A percentile compares a stretch with the other conserved stretches of the same genome.
These are phyloP conservation scores for Scleroderma bovista DNA, from an alignment of 768 basidiomycete species.

Conservation along the genomic window DNA sequence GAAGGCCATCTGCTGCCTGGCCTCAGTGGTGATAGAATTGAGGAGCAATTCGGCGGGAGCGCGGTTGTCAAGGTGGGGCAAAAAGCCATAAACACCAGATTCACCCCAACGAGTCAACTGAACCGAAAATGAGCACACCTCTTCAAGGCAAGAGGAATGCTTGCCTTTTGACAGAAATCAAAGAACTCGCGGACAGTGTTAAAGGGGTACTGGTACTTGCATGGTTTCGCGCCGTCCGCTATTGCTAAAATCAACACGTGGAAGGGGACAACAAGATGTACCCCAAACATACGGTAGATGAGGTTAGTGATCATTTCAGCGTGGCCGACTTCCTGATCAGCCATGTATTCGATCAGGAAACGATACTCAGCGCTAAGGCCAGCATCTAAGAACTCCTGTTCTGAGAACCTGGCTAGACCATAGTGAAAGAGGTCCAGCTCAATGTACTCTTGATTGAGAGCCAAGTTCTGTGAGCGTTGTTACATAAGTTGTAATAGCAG, in stretches of 20 bases:
- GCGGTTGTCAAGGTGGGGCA: conserved; percentile 57
- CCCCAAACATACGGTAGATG: conserved; percentile 30
- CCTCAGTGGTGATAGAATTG: conserved; percentile 56
- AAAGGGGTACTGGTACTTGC: conserved; percentile 54
- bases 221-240: conserved; percentile 46
- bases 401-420: conserved; percentile 35
- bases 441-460: conserved; percentile 20
- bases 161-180: conserved; percentile 51
- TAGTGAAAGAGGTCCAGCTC: neutral
- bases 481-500: neutral
- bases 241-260: neutral
- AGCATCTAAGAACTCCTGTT: conserved; percentile 48
- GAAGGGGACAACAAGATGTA: neutral
- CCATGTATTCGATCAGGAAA: conserved; percentile 57
- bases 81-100: conserved; percentile 57
- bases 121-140: neutral
- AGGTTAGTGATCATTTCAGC: conserved; percentile 49
- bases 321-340: conserved; percentile 60
- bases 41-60: conserved; percentile 46
- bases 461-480: conserved; percentile 36
- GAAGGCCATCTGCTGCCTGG: conserved; percentile 62
- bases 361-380: conserved; percentile 50
- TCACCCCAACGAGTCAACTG: conserved; percentile 50
- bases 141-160: neutral
- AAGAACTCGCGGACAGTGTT: conserved; percentile 52